Evolutionary conservation across 208 protist genomes (phyloP), one percentile per base, ranked within the genome.

Genomic region (Crithidia expoeki): DNA sequence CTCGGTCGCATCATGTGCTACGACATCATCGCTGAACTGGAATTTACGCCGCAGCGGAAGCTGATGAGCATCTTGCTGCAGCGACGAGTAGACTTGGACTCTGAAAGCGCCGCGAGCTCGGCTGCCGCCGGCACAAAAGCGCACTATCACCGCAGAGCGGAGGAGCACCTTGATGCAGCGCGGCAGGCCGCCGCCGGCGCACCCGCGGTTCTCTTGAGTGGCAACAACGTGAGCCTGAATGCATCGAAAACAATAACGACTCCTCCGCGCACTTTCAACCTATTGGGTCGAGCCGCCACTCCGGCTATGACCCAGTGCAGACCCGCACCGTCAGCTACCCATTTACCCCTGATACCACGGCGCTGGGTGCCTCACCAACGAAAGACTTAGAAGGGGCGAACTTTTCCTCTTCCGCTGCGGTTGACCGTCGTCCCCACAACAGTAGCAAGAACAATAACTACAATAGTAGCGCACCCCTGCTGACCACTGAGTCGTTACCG

Each of bases 1-100:
- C 38, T 89, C 17, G 76, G 83, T 17, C 65, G 75, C 17, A 28
- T 86, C 19, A 47, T 92, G 67, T 86, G 80, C 66, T 97, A 93
- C 75, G 88, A 96, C 57, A 92, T 95, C 73, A 61, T 96, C 55
- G 89, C 85, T 19, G 84, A 88, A 65, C 70, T 93, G 16, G 86
- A 95, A 42, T 97, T 97, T 57, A 89, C 86, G 32, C 75, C 84
- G 51, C 80, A 89, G 69, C 76, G 93, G 44, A 97, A 97, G 78
- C 65, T 92, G 53, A 97, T 96, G 91, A 92, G 83, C 47, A 89
- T 97, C 49, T 52, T 97, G 25, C 72, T 96, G 14, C 70, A 74
- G 42, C 61, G 88, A 7, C 74, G 84, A 14, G 74, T 74, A 0
- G 64, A 67, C n/a, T 49, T 79, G 25, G 84, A 93, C 68, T 52